Conservation (phyloP, 352 stramenopile species). For the Phytophthora sp. region DNA sequence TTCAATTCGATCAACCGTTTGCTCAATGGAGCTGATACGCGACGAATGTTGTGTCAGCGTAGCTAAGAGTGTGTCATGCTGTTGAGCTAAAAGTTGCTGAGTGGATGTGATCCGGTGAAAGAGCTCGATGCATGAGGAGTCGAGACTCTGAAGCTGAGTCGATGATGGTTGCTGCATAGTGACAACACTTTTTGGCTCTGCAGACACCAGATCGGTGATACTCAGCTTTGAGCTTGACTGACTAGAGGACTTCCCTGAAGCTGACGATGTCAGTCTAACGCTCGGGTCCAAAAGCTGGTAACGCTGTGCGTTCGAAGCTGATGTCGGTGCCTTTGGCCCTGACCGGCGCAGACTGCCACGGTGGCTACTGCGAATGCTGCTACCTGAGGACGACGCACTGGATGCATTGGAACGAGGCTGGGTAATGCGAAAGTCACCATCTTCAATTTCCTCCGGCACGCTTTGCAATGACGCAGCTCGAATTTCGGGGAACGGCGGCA, state of each 20-base stretch:
- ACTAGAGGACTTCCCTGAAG: constrained; percentile 7
- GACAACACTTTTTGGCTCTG: constrained; percentile 6
- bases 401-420: constrained; percentile 29
- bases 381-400: constrained; percentile 26
- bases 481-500: constrained; percentile 26
- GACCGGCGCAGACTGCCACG: constrained; percentile 20
- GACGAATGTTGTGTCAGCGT: constrained; percentile 54
- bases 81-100: constrained; percentile 65
- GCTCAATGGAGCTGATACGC: constrained; percentile 60
- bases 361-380: constrained; percentile 11
- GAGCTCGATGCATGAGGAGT: constrained; percentile 54
- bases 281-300: constrained; percentile 45
- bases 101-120: constrained; percentile 69
- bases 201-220: constrained; percentile 35
- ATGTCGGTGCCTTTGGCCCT: constrained; percentile 2
- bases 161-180: constrained; percentile 11
- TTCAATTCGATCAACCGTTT: constrained; percentile 54
- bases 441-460: constrained; percentile 56
- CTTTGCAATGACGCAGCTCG: constrained; percentile 49
- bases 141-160: constrained; percentile 20
- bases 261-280: constrained; percentile 21
- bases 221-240: constrained; percentile 26
- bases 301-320: constrained; percentile 17
- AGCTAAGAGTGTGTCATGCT: constrained; percentile 48
- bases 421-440: constrained; percentile 32